phyloP scores from a whole-genome alignment of 768 basidiomycete species.

The Trametes coccinea region DNA sequence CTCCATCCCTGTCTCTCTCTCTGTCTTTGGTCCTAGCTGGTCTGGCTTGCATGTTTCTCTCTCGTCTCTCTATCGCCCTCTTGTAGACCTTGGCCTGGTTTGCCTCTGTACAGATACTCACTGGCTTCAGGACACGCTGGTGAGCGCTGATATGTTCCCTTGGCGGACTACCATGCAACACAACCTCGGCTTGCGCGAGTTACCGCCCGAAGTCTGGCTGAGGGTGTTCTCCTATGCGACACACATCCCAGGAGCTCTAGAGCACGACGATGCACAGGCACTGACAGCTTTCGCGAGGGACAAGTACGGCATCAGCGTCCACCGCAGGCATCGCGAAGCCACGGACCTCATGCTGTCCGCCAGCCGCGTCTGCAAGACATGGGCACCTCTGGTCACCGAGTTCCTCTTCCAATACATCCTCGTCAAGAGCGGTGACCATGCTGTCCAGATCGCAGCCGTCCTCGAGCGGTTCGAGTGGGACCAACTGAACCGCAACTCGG shows the following conservation, averaged over 20 bases:
- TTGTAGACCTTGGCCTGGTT: background rate
- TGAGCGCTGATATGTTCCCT: background rate
- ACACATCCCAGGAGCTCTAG: conserved; percentile 19
- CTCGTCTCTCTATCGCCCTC: background rate
- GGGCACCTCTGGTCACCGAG: conserved; percentile 13
- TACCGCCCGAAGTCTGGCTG: conserved; percentile 22
- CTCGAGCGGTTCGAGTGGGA: background rate
- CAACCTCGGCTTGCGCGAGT: background rate
- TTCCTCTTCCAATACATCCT: conserved; percentile 21
- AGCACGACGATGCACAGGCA: conserved; percentile 1
- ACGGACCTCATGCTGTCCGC: conserved; percentile 16
- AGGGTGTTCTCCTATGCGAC: conserved; percentile 19
- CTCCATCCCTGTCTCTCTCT: background rate
- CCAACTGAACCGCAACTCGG: background rate
- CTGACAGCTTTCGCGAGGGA: conserved; percentile 16
- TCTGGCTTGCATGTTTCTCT: background rate
- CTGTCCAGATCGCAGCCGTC: conserved; percentile 6
- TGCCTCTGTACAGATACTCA: too few species aligned
- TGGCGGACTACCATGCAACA: background rate
- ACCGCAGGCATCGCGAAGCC: conserved; percentile 18
- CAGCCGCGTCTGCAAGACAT: conserved; percentile 21
- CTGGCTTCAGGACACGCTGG: background rate
- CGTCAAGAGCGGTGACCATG: conserved; percentile 22
- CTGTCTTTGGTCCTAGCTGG: too few species aligned
- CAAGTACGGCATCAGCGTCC: conserved; percentile 19